These are phyloP conservation scores for Leptographium flavum DNA, from an alignment of 2,329 filamentous ascomycete genomes.

Conservation along the genomic window DNA sequence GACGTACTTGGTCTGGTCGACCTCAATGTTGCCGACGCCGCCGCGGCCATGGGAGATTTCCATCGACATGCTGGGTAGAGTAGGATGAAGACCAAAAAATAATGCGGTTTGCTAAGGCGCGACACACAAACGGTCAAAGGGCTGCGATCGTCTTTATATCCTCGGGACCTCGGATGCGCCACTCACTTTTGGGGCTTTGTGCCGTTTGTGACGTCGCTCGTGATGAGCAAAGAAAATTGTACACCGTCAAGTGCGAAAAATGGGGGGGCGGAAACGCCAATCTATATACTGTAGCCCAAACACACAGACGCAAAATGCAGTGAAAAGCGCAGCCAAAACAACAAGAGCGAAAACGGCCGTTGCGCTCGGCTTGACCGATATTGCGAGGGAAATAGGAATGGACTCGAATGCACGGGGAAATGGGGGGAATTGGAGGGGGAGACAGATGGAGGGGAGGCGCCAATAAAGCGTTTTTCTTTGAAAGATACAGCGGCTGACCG, in stretches of 20 bases:
- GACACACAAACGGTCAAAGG: no score
- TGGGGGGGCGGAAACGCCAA: neutral
- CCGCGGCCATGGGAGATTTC: constrained; percentile 47
- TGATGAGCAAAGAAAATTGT: neutral
- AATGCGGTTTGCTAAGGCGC: no score
- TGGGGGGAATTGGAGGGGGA: neutral
- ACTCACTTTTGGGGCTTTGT: neutral
- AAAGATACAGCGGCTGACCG: no score
- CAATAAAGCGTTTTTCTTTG: no score
- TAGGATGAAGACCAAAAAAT: no score
- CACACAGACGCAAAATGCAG: no score
- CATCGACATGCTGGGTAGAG: neutral
- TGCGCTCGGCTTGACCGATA: neutral
- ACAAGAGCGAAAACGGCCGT: no score
- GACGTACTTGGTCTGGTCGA: constrained; percentile 42
- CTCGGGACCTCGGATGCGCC: no score
- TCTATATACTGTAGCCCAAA: no score
- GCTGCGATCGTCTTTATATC: no score
- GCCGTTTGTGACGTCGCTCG: neutral
- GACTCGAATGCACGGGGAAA: neutral
- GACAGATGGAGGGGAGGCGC: neutral
- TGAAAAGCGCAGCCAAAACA: neutral
- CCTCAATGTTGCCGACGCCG: constrained; percentile 46
- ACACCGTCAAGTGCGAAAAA: no score
- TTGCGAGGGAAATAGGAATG: neutral